phyloP scores from a whole-genome alignment of 2,329 filamentous ascomycete species.

The Phaeophleospora eucalypticola region DNA sequence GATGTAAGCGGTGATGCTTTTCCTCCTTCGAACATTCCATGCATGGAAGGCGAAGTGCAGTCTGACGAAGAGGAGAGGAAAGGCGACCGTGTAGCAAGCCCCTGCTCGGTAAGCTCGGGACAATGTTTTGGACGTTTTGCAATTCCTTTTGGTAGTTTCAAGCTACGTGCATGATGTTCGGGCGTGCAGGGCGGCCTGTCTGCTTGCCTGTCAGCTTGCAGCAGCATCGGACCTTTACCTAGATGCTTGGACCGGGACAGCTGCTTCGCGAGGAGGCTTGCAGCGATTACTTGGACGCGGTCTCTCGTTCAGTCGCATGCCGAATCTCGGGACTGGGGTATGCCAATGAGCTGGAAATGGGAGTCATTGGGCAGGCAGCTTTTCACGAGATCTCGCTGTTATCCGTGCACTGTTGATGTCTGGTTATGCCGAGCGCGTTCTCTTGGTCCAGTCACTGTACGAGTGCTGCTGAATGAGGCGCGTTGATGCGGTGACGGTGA shows the following conservation, averaged over 20 bases:
- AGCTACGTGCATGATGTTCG: not conserved
- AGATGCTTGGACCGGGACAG: not conserved
- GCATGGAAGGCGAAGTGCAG: slow-evolving; percentile 3
- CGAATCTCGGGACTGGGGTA: not conserved
- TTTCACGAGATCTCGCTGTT: too few relatives aligned
- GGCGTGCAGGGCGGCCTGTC: too few relatives aligned
- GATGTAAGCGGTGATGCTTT: not conserved
- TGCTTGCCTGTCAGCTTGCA: too few relatives aligned
- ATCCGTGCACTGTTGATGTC: too few relatives aligned
- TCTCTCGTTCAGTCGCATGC: slow-evolving; percentile 1
- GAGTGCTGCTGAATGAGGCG: too few relatives aligned
- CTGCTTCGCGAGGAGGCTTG: too few relatives aligned
- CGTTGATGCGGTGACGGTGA: not conserved
- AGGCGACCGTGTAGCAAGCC: not conserved
- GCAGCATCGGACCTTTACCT: slow-evolving; percentile 2
- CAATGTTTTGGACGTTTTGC: not conserved
- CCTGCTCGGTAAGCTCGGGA: slow-evolving; percentile 2
- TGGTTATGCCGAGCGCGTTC: too few relatives aligned
- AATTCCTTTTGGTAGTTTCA: slow-evolving; percentile 5
- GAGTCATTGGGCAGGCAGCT: not conserved
- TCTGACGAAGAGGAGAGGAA: not conserved
- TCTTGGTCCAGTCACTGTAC: too few relatives aligned
- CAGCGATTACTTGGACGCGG: too few relatives aligned
- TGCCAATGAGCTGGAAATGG: not conserved
- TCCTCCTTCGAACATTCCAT: slow-evolving; percentile 1